These are phyloP conservation scores for Cladosporium halotolerans DNA, from an alignment of 2,329 filamentous ascomycete species.

Conservation along the genomic window DNA sequence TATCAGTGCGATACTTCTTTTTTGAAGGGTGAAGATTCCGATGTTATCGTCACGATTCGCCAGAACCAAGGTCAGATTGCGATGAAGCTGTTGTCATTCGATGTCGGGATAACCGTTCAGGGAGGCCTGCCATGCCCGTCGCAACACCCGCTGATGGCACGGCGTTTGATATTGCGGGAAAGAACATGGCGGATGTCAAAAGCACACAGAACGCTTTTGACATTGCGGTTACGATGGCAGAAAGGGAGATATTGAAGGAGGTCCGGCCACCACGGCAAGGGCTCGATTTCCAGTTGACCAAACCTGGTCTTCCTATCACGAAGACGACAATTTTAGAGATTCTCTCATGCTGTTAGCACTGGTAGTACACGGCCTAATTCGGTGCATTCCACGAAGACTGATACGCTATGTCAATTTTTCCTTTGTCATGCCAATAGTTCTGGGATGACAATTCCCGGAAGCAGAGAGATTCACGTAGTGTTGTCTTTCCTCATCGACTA, in stretches of 20 bases:
- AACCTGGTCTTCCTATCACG: background rate
- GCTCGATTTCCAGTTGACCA: background rate
- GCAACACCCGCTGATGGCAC: constrained; percentile 16
- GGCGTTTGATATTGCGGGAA: constrained; percentile 15
- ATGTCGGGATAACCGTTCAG: constrained; percentile 15
- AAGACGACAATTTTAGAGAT: background rate
- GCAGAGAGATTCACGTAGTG: no score
- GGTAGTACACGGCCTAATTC: no score
- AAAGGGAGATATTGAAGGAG: constrained; percentile 2
- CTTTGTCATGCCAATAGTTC: no score
- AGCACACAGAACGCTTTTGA: constrained; percentile 16
- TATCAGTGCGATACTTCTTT: constrained; percentile 16
- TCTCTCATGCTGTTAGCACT: constrained; percentile 1
- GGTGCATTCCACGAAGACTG: no score
- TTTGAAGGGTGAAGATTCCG: constrained; percentile 13
- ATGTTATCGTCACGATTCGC: constrained; percentile 16
- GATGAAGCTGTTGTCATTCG: constrained; percentile 14
- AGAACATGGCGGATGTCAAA: constrained; percentile 12
- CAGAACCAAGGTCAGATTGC: constrained; percentile 17
- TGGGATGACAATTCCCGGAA: no score
- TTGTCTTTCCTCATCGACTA: no score
- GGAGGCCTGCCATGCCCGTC: constrained; percentile 14
- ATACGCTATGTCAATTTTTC: no score
- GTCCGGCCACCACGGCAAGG: background rate
- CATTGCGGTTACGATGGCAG: constrained; percentile 14